These are phyloP conservation scores for Aulographum hederae DNA, from an alignment of 2,329 filamentous ascomycete genomes.

Conservation along the genomic window DNA sequence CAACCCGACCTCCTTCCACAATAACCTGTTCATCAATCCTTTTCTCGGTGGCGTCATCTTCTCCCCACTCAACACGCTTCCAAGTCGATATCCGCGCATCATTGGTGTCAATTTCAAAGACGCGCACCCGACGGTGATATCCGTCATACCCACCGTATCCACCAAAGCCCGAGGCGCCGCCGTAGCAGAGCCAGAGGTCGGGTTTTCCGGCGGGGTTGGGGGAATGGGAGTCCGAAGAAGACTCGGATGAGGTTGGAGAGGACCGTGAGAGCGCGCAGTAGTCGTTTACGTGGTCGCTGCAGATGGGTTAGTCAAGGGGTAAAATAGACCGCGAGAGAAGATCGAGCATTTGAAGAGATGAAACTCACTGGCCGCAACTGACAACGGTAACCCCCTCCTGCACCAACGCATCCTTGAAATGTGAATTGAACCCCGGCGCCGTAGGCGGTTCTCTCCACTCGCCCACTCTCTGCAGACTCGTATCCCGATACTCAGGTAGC, in stretches of 20 bases:
- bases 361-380: slow-evolving; percentile 56
- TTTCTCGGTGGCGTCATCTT: slow-evolving; percentile 9
- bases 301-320: not conserved
- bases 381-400: slow-evolving; percentile 74
- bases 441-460: slow-evolving; percentile 70
- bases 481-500: slow-evolving; percentile 64
- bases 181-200: slow-evolving; percentile 94
- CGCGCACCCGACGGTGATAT: slow-evolving; percentile 64
- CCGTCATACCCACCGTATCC: slow-evolving; percentile 85
- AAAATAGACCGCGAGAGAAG: no score
- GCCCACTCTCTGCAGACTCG: slow-evolving; percentile 38
- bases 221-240: not conserved
- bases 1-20: not conserved
- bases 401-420: slow-evolving; percentile 80
- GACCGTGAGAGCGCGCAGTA: slow-evolving; percentile 55
- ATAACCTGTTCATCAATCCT: not conserved
- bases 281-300: slow-evolving; percentile 75
- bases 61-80: slow-evolving; percentile 64
- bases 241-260: not conserved
- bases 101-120: slow-evolving; percentile 91
- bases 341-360: no score
- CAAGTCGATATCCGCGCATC: slow-evolving; percentile 77
- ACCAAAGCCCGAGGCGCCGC: slow-evolving; percentile 77
- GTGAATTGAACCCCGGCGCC: slow-evolving; percentile 73
- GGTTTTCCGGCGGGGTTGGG: slow-evolving; percentile 20